Conservation (phyloP, 2,329 filamentous ascomycete species). For the Phialophora tarda region DNA sequence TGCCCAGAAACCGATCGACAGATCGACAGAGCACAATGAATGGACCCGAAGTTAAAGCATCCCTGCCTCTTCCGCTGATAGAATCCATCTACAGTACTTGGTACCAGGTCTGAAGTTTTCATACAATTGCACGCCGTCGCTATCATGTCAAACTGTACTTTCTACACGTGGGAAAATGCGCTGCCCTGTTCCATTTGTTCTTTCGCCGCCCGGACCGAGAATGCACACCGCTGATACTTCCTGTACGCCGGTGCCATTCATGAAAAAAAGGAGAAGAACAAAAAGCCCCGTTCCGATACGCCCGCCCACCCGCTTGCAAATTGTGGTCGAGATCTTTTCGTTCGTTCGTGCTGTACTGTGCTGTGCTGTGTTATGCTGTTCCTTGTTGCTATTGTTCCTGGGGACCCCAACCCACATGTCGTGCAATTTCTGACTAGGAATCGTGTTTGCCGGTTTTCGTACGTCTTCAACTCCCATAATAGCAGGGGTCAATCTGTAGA, state of each 20-base stretch:
- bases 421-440: not conserved
- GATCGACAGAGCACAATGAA: not conserved
- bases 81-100: not conserved
- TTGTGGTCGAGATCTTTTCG: not conserved
- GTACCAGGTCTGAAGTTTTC: not conserved
- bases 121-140: not conserved
- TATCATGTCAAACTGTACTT: conserved; percentile 1
- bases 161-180: not conserved
- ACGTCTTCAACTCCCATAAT: not conserved
- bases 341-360: not conserved
- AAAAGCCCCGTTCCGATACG: not conserved
- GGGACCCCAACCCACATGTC: not conserved
- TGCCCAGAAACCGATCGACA: not conserved
- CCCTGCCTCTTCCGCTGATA: not conserved
- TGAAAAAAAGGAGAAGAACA: not conserved
- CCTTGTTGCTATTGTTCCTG: not conserved
- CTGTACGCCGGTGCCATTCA: not conserved
- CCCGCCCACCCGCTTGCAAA: not conserved
- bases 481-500: not conserved
- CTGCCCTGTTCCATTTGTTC: not conserved
- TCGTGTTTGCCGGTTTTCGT: not conserved
- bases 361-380: not conserved
- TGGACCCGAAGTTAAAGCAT: not conserved
- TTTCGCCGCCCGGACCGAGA: not conserved
- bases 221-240: not conserved